Evolutionary conservation across 805 yeast species (phyloP).

Genomic region (Wickerhamiella kazuoi): DNA sequence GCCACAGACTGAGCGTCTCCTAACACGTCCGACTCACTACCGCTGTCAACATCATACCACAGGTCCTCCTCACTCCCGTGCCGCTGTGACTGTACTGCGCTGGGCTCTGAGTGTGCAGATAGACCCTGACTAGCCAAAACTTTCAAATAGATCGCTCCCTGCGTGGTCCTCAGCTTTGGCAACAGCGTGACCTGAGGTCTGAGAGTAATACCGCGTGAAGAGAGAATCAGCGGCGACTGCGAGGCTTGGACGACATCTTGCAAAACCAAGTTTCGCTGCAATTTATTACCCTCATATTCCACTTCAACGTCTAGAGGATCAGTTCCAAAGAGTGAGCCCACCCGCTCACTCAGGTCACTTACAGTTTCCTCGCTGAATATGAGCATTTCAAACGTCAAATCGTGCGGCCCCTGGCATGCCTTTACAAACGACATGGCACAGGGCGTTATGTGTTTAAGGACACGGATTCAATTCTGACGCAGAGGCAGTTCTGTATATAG

Average conservation of each 20-base stretch:
- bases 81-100: no score
- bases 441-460: no score
- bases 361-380: not conserved
- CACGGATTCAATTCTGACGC: no score
- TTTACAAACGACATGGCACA: not conserved
- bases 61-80: no score
- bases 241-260: not conserved
- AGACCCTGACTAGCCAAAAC: not conserved
- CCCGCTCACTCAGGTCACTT: not conserved
- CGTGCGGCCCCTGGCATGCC: not conserved
- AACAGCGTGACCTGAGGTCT: not conserved
- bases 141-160: not conserved
- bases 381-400: not conserved
- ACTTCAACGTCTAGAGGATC: not conserved
- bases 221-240: not conserved
- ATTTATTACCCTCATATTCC: not conserved
- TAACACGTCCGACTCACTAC: no score
- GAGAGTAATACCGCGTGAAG: not conserved
- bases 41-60: no score
- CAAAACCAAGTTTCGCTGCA: not conserved
- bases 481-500: no score
- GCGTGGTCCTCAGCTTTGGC: not conserved
- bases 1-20: no score
- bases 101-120: not conserved
- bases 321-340: not conserved